phyloP scores from a whole-genome alignment of 805 yeast genomes.

The Wickerhamiella alocasiicola region DNA sequence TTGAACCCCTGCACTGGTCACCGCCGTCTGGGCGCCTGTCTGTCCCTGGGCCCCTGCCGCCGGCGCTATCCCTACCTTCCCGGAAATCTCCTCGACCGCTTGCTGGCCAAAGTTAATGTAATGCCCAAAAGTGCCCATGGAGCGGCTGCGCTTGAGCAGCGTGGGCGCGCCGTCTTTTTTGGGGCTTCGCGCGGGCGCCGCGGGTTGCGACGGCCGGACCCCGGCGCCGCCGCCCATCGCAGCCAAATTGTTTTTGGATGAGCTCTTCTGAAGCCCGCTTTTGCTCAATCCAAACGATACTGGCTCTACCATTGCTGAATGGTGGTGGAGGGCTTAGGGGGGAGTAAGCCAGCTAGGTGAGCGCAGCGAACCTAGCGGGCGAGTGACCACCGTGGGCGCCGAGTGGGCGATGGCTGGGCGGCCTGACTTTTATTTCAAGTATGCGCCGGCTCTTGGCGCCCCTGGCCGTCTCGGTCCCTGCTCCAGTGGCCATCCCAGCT shows the following conservation, averaged over 20 bases:
- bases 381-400: no score
- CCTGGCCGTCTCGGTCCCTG: no score
- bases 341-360: no score
- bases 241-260: conserved; percentile 8
- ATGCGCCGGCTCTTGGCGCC: no score
- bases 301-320: conserved; percentile 10
- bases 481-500: no score
- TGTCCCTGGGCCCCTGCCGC: background rate
- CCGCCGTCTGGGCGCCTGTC: background rate
- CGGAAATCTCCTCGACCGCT: conserved; percentile 14
- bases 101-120: conserved; percentile 12
- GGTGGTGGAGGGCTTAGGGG: no score
- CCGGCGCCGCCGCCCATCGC: conserved; percentile 5
- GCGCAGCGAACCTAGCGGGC: no score
- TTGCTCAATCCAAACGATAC: conserved; percentile 10
- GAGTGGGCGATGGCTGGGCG: no score
- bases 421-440: no score
- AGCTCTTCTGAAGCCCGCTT: conserved; percentile 6
- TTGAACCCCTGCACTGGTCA: background rate
- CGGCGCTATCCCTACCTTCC: conserved; percentile 8
- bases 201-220: background rate
- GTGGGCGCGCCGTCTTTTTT: conserved; percentile 2
- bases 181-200: background rate
- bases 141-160: conserved; percentile 13
- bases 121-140: conserved; percentile 14